A percentile compares a stretch with the other conserved stretches of the same genome.
Evolutionary conservation across 306 rosid species (phyloP).

Genomic region (Purshia tridentata): DNA sequence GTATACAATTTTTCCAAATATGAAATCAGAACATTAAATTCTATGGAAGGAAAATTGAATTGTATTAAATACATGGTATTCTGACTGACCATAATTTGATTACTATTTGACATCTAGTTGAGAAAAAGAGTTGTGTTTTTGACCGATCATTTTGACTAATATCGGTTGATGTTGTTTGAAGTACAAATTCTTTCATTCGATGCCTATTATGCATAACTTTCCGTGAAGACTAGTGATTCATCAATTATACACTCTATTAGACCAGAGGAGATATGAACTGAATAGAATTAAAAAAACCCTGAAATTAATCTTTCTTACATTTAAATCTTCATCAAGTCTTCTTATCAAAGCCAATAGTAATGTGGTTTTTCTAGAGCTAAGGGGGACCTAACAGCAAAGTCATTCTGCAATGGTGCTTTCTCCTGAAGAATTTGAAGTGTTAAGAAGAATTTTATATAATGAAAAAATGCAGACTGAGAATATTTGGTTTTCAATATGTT

Average conservation of each 20-base stretch:
- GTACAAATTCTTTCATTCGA: conserved; percentile 69
- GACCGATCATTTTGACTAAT: conserved; percentile 82
- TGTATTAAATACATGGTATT: neutral
- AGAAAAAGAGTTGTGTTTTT: conserved; percentile 87
- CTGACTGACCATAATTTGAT: conserved; percentile 41
- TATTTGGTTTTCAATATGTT: neutral
- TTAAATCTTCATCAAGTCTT: conserved; percentile 49
- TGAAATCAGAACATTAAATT: neutral
- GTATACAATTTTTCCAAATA: conserved; percentile 42
- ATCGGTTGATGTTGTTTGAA: conserved; percentile 79
- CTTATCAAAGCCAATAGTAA: conserved; percentile 70
- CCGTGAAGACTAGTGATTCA: conserved; percentile 57
- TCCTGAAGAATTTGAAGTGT: conserved; percentile 55
- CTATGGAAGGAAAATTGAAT: neutral
- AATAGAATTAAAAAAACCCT: neutral
- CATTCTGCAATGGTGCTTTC: conserved; percentile 77
- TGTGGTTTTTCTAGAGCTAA: conserved; percentile 85
- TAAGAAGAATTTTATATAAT: conserved; percentile 5
- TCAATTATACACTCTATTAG: neutral
- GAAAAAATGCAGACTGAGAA: too few species aligned
- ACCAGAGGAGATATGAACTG: conserved; percentile 1
- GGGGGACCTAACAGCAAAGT: conserved; percentile 91
- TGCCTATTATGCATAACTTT: conserved; percentile 63
- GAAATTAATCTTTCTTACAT: conserved; percentile 13
- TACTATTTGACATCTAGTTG: conserved; percentile 93